Base-by-base conservation (phyloP, 108 stramenopile species). In the Cyclotella choctawhatcheeana region DNA sequence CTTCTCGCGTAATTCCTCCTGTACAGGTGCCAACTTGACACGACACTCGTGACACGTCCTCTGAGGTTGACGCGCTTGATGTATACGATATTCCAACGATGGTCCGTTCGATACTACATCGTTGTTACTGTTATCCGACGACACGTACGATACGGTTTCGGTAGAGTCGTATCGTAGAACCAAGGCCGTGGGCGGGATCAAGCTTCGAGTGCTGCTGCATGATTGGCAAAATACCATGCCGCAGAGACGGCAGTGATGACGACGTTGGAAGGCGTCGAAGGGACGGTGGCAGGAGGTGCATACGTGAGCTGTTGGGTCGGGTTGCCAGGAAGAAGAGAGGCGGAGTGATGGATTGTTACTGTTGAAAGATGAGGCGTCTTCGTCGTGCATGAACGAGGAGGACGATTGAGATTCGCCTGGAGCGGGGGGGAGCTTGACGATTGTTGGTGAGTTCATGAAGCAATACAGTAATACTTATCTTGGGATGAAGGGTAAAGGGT, bases 231-330 rank as follows among this genome's bases (percentile, higher is more conserved):
- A 96, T 20, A 96, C 80, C 52, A 86, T 77, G 7, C 95, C 95
- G 62, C 95, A 96, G 27, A 88, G 64, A 14, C 95, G 91, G 67
- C 95, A 96, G 79, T 96, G 95, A 59, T 96, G 95, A 16, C 87
- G 73, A 0, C 91, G 89, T 62, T 94, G 82, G 40, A 96, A 44
- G 8, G 71, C 67, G 68, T 86, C 84, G 73, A 94, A 96, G 32
- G 62, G 77, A 16, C 54, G 27, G 16, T 40, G 60, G 52, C 95
- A 96, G 17, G 64, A 22, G 20, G 73, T 58, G 71, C 95, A 96
- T 33, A 58, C 47, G 3, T 32, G 27, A 29, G 76, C 73, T 10
- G 44, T 18, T 7, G 56, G 56, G 73, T 95, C 88, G 70, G 68
- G 75, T 35, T 88, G 85, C 93, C 93, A 95, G 20, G 88, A 69